Evolutionary conservation across 768 basidiomycete species (phyloP), one percentile per base, ranked within the genome.

Genomic region (Pulveroboletus frians): DNA sequence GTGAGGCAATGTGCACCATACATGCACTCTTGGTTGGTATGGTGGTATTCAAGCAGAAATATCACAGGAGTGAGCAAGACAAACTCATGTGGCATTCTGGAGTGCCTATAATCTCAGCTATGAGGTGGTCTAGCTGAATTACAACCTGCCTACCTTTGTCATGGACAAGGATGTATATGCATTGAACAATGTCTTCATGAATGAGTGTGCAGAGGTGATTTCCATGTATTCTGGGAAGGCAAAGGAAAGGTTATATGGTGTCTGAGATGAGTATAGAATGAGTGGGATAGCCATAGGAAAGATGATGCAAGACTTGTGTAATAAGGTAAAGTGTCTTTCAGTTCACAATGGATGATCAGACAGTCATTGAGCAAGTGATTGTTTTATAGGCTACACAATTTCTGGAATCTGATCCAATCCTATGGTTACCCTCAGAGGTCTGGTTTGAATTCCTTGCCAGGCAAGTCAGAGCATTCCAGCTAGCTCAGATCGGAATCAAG

Each of bases 61-160:
- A 50, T 30, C 20, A 11, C 37, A 51, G 21, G 46, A 51, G 15
- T 10, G 46, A 36, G 29, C 39, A 5, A 20, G 23, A 29, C 51
- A 49, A 18, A 39, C 48, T 20, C 56, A 59, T 23, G 31, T 55
- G 21, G 42, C 39, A 13, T 57, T 55, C 26, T 10, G 48, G 11
- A 56, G 51, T 15, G 35, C 53, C 11, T 59, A 59, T 20, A 55
- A 57, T 35, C 56, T 59, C 5, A 36, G 39, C 30, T 57, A 52
- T 32, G 46, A 59, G 36, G 49, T 43, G 5, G n/a, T 52, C 3
- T 38, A 35, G 40, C 48, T 8, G 9, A 29, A 29, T 29, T 3
- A 29, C 29, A 29, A 29, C 29, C 10, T 29, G 3, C 29, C 29
- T 29, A 29, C 29, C 29, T 29, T 29, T 29, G 29, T 29, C 29